Base-by-base conservation (phyloP, 2,329 filamentous ascomycete genomes). In the Aspergillus sp. region DNA sequence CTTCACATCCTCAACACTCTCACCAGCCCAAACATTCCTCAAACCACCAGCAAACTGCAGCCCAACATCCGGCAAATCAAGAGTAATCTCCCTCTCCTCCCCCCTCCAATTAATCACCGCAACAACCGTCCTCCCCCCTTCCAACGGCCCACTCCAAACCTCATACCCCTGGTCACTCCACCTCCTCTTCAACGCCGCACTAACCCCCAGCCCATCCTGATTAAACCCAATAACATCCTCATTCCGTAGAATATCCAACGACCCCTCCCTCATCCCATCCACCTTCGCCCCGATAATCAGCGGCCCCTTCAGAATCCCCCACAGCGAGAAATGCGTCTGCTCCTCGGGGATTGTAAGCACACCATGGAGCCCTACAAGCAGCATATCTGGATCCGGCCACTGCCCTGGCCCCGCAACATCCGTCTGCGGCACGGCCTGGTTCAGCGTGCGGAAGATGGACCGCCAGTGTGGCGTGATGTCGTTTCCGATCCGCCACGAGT, bases 191-290 rank as follows among this genome's bases (percentile, higher is more conserved):
- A 87, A 71, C n/a, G 74, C 74, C 0, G 83, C 81, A 44, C 83
- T 81, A 53, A 79, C 70, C 0, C 77, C 82, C 0, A 85, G 68
- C 0, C 78, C 58, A 62, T 86, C 84, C 62, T 86, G 83, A 62
- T 86, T 86, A 64, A 84, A 81, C 0, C 78, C 78, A 22, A 87
- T 81, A 20, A 84, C 78, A 54, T 84, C 83, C 24, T 76, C 72
- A 67, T 85, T 85, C 1, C 72, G 73, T 47, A 82, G 66, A 15
- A 81, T 71, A 5, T 69, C 68, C 13, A 83, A 64, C 0, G 80
- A 81, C 0, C 69, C 66, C 0, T 67, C 55, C 1, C 74, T 72
- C 0, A 80, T 77, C 3, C 76, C 54, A 0, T 63, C 68, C 4
- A 51, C 55, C 0, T 65, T 76, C 1, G 74, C 77, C 0, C 81